Percentiles rank a stretch among this genome's conserved stretches.
Evolutionary conservation across 2,329 filamentous ascomycete species (phyloP).

Genomic region (Cladophialophora immunda): DNA sequence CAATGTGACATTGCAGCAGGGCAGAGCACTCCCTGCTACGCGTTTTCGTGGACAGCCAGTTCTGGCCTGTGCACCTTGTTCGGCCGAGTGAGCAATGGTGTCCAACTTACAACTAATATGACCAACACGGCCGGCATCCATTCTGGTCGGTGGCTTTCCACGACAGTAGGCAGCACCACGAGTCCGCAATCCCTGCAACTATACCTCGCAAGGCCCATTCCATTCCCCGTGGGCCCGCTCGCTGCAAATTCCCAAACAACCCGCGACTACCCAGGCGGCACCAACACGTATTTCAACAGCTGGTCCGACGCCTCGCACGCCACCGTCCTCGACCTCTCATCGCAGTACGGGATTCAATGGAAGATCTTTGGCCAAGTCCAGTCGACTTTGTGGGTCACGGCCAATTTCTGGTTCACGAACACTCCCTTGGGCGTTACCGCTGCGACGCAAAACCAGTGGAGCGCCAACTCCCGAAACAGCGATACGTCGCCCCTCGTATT

Average conservation of each 20-base stretch:
- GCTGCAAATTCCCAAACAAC: slow-evolving; percentile 13
- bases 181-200: slow-evolving; percentile 12
- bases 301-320: slow-evolving; percentile 19
- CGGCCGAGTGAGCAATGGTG: slow-evolving; percentile 19
- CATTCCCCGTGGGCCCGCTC: slow-evolving; percentile 20
- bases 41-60: slow-evolving; percentile 22
- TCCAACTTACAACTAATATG: slow-evolving; percentile 20
- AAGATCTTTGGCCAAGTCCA: slow-evolving; percentile 51
- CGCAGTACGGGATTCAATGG: slow-evolving; percentile 13
- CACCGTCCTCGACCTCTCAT: slow-evolving; percentile 21
- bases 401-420: slow-evolving; percentile 54
- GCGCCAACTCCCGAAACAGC: slow-evolving; percentile 13
- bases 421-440: slow-evolving; percentile 18
- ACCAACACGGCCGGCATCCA: slow-evolving; percentile 20
- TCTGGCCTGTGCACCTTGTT: slow-evolving; percentile 27
- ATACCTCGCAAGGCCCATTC: slow-evolving; percentile 23
- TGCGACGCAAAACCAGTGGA: slow-evolving; percentile 19
- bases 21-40: slow-evolving; percentile 13
- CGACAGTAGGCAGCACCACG: background rate
- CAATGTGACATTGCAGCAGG: slow-evolving; percentile 24
- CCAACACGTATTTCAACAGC: slow-evolving; percentile 28
- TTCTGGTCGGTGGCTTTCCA: slow-evolving; percentile 24
- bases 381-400: slow-evolving; percentile 53
- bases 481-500: slow-evolving; percentile 12
- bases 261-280: slow-evolving; percentile 21